phyloP scores from a whole-genome alignment of 768 basidiomycete species.

The Rhodotorula taiwanensis region DNA sequence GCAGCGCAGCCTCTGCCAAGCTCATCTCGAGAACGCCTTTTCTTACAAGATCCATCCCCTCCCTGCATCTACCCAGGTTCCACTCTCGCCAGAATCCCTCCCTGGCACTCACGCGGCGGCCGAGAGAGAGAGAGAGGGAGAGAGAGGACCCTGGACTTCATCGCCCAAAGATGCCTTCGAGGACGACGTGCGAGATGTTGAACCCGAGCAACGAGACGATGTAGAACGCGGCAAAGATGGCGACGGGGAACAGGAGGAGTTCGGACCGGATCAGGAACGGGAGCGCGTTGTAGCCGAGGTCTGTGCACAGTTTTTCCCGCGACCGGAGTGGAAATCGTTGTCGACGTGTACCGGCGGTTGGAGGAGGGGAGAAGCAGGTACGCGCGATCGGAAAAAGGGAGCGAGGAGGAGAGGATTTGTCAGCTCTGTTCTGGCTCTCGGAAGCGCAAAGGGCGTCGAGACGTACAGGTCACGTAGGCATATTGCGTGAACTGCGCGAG shows the following conservation, averaged over 20 bases:
- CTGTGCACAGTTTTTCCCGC: background rate
- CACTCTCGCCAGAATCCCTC: too few species aligned
- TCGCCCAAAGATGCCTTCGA: conserved; percentile 67
- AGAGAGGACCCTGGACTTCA: too few species aligned
- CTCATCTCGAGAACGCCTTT: too few species aligned
- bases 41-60: too few species aligned
- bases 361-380: too few species aligned
- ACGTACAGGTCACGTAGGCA: conserved; percentile 63
- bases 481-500: conserved; percentile 64
- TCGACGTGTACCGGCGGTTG: too few species aligned
- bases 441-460: conserved; percentile 1
- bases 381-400: too few species aligned
- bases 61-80: too few species aligned
- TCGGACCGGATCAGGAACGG: conserved; percentile 88
- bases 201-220: conserved; percentile 80
- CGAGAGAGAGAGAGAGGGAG: too few species aligned
- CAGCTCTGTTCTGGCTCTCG: background rate
- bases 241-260: conserved; percentile 78
- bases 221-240: conserved; percentile 79
- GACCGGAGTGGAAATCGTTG: too few species aligned
- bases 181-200: conserved; percentile 77
- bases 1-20: too few species aligned
- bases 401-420: background rate
- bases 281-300: conserved; percentile 53
- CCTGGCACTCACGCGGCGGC: too few species aligned